A percentile compares a stretch with the other conserved stretches of the same genome.
Conservation (phyloP, 2,329 filamentous ascomycete genomes). For the Penicillium palitans region DNA sequence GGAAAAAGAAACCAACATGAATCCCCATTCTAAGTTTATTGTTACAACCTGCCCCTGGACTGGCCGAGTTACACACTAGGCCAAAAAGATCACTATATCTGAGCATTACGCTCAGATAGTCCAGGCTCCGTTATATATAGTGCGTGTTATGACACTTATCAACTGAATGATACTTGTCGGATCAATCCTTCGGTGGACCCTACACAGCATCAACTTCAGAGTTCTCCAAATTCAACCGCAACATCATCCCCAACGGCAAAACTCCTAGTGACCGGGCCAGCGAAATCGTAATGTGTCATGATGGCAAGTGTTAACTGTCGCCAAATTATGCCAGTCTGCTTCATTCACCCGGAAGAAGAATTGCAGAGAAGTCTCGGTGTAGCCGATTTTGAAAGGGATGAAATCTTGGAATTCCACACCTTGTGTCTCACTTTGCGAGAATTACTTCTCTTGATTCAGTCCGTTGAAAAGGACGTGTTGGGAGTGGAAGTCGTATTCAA, state of each 20-base stretch:
- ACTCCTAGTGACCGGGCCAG: conserved; percentile 6
- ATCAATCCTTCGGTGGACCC: not conserved
- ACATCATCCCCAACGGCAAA: conserved; percentile 6
- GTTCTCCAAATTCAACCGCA: not conserved
- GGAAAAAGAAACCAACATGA: not conserved
- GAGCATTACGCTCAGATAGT: no score
- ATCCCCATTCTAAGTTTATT: not conserved
- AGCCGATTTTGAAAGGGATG: conserved; percentile 1
- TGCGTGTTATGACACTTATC: no score
- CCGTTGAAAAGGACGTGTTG: not conserved
- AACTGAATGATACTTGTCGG: not conserved
- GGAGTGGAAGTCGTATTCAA: conserved; percentile 1
- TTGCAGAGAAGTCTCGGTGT: not conserved
- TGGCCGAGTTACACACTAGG: no score
- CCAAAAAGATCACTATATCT: no score
- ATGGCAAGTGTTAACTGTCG: conserved; percentile 1
- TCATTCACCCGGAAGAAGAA: not conserved
- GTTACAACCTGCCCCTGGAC: no score
- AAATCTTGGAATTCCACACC: not conserved
- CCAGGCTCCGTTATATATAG: no score
- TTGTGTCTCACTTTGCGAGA: not conserved
- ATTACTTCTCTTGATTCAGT: conserved; percentile 2
- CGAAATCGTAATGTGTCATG: conserved; percentile 8
- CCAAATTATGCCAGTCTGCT: not conserved
- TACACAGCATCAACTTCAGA: conserved; percentile 4